These are phyloP conservation scores for Tulasnella sp. DNA, from an alignment of 768 basidiomycete genomes.

Conservation along the genomic window DNA sequence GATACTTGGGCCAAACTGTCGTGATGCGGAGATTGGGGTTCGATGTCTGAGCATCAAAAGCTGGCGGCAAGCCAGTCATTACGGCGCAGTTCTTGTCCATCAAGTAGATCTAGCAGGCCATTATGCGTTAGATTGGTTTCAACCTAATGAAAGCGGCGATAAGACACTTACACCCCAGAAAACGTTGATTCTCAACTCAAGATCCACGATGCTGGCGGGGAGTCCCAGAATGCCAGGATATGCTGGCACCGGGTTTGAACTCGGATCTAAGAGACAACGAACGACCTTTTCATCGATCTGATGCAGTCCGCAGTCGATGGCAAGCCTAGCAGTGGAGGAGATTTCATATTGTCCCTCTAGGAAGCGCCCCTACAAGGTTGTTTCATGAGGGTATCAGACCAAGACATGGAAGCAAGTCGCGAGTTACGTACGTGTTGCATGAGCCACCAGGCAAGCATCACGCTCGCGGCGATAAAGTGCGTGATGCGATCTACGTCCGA, in stretches of 20 bases:
- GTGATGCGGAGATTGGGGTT: constrained; percentile 4
- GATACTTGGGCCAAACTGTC: constrained; percentile 6
- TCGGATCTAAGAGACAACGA: neutral
- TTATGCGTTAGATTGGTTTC: neutral
- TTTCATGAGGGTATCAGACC: neutral
- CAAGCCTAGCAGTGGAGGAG: constrained; percentile 5
- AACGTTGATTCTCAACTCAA: neutral
- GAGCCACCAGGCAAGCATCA: constrained; percentile 7
- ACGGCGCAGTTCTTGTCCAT: constrained; percentile 1
- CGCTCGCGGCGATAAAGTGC: neutral
- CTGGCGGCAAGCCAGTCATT: constrained; percentile 7
- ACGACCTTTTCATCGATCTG: constrained; percentile 7
- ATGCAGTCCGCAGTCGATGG: constrained; percentile 10
- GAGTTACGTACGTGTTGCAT: neutral
- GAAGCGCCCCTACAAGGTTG: neutral
- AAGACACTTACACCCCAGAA: constrained; percentile 7
- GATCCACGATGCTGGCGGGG: neutral
- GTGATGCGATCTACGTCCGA: constrained; percentile 1
- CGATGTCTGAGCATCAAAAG: constrained; percentile 3
- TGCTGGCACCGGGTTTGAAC: neutral
- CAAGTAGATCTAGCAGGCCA: neutral
- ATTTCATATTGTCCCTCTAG: constrained; percentile 12
- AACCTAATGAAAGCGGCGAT: neutral
- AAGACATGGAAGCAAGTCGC: neutral
- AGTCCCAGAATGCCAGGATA: constrained; percentile 1